Percentiles rank a stretch among this genome's conserved stretches.
Conservation (phyloP, 257 asterid genomes). For the Leonotis leonurus region DNA sequence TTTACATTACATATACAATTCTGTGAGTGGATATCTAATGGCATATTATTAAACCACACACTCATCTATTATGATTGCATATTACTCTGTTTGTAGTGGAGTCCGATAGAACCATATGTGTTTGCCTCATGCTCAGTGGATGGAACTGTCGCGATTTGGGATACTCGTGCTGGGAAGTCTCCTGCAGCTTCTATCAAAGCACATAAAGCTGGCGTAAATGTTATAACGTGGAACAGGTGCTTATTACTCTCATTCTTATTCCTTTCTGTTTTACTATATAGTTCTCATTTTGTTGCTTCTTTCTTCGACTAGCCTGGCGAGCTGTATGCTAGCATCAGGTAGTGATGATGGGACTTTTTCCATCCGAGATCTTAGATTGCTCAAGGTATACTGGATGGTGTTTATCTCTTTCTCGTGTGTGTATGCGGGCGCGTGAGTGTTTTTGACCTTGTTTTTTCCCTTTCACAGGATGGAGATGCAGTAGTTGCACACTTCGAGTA, state of each 20-base stretch:
- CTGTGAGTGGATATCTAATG: neutral
- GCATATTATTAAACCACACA: neutral
- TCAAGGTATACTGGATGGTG: too few species aligned
- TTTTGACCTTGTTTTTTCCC: neutral
- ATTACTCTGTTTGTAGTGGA: slow-evolving; percentile 55
- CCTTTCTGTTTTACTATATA: neutral
- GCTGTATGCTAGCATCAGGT: slow-evolving; percentile 94
- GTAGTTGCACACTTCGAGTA: slow-evolving; percentile 74
- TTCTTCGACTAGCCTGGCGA: slow-evolving; percentile 56
- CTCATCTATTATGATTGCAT: neutral
- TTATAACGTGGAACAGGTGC: slow-evolving; percentile 95
- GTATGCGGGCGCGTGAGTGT: too few species aligned
- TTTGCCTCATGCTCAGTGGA: slow-evolving; percentile 96
- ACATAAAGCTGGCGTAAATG: slow-evolving; percentile 92
- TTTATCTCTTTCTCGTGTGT: too few species aligned
- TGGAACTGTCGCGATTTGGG: slow-evolving; percentile 80
- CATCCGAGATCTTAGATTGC: slow-evolving; percentile 76
- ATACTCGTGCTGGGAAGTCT: slow-evolving; percentile 68
- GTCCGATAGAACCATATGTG: slow-evolving; percentile 72
- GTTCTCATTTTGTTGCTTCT: slow-evolving; percentile 5
- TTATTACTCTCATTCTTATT: neutral
- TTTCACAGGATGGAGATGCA: slow-evolving; percentile 64
- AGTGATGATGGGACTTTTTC: slow-evolving; percentile 93
- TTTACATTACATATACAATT: neutral
- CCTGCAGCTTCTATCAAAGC: slow-evolving; percentile 72